Evolutionary conservation across 345 rosid species (phyloP).

Genomic region (Acer yangbiense): DNA sequence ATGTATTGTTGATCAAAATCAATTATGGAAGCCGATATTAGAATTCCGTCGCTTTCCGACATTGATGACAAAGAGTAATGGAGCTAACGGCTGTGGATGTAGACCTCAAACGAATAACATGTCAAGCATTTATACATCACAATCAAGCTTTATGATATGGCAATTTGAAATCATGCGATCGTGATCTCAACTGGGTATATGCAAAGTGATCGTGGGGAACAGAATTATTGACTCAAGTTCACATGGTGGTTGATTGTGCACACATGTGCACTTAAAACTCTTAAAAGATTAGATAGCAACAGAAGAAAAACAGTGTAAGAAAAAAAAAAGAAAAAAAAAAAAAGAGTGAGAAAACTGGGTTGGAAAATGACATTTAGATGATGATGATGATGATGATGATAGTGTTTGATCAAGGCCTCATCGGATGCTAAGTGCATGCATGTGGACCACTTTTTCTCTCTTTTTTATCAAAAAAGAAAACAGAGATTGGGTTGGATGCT

Average conservation of each 20-base stretch:
- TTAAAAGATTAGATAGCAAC: slow-evolving; percentile 20
- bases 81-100: slow-evolving; percentile 1
- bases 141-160: slow-evolving; percentile 21
- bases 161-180: slow-evolving; percentile 11
- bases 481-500: not conserved
- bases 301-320: not conserved
- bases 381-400: slow-evolving; percentile 19
- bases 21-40: slow-evolving; percentile 18
- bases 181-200: slow-evolving; percentile 17
- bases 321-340: not conserved
- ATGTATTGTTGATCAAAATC: no score
- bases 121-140: slow-evolving; percentile 3
- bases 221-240: slow-evolving; percentile 35
- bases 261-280: slow-evolving; percentile 19
- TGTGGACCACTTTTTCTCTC: slow-evolving; percentile 19
- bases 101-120: slow-evolving; percentile 3
- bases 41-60: slow-evolving; percentile 26
- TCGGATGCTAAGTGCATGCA: slow-evolving; percentile 3
- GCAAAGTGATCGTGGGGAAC: slow-evolving; percentile 30
- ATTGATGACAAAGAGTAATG: not conserved
- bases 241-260: slow-evolving; percentile 30
- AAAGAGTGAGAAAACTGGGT: not conserved
- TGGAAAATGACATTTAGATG: slow-evolving; percentile 28
- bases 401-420: slow-evolving; percentile 16
- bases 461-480: slow-evolving; percentile 6